Conservation (phyloP, 805 yeast species). For the Suhomyces kilbournensis region DNA sequence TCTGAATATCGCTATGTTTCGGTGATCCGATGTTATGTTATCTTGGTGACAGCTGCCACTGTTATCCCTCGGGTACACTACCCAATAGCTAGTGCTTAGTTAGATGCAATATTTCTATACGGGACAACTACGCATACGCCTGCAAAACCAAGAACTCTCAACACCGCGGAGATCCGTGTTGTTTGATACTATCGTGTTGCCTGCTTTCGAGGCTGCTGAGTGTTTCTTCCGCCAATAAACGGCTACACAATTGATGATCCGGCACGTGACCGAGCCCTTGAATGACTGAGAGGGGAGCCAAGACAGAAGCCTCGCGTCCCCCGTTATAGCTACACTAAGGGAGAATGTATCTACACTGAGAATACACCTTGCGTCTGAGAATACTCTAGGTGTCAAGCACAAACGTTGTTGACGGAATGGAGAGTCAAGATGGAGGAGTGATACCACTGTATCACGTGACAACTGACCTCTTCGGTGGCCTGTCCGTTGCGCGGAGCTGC, state of each 20-base stretch:
- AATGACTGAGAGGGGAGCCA: background rate
- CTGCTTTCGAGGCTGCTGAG: background rate
- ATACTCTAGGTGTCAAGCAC: background rate
- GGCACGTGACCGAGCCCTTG: background rate
- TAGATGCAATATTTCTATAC: background rate
- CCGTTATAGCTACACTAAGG: background rate
- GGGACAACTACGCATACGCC: background rate
- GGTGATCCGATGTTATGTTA: background rate
- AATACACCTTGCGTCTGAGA: background rate
- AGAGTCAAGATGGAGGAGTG: background rate
- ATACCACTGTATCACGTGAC: background rate
- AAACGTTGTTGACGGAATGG: background rate
- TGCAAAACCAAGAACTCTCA: background rate
- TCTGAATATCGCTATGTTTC: background rate
- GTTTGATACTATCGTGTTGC: background rate
- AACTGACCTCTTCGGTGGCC: background rate
- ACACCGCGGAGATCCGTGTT: background rate
- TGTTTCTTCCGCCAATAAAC: slow-evolving; percentile 1
- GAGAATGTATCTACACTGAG: background rate
- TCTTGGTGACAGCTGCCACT: background rate
- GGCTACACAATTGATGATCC: background rate
- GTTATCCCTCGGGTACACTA: background rate
- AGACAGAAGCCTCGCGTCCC: background rate
- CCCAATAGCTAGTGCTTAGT: background rate
- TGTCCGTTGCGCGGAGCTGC: background rate